Evolutionary conservation across 2,329 filamentous ascomycete genomes (phyloP), one percentile per base, ranked within the genome.

Genomic region (Cordyceps cicadae): DNA sequence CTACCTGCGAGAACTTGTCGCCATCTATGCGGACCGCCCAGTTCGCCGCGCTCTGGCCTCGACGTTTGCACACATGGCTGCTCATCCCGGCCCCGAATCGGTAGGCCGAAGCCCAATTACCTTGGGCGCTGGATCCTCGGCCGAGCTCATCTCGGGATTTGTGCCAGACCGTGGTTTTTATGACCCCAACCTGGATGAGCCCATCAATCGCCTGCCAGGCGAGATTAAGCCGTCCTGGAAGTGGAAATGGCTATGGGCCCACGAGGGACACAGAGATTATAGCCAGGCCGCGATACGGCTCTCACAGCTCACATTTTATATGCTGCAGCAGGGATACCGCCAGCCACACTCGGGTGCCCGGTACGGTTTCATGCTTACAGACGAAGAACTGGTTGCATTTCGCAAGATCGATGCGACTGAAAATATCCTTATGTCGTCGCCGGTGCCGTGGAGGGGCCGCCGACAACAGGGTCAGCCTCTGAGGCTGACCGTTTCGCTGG

Each of bases 301-400:
- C n/a, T 21, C 34, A 8, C 53, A 55, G 39, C 15, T 55, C 14
- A 46, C 4, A 21, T 55, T 24, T 24, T 55, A 55, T 37, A 55
- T 55, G 53, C 3, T 26, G 15, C 19, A 55, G 53, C 34, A 55
- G 11, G 48, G 48, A 17, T 34, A 51, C 26, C 48, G 26, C 6
- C 1, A 12, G 21, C 26, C 5, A 24, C 48, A 51, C 48, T 51
- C 26, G 26, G 39, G 37, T 5, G 41, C 54, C 11, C 3, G 11
- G 54, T 57, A 48, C 43, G 43, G 54, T 5, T 57, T 19, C 26
- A 57, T 57, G n/a, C 43, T 57, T 6, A 57, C 43, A n/a, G 54
- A 57, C 43, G 2, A 34, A 1, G 43, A 57, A 29, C 43, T 57
- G 5, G 43, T 57, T 3, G 54, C 54, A 9, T n/a, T 57, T 24